phyloP scores from a whole-genome alignment of 164 flowering plant species.

The Magnolia kwangsiensis region DNA sequence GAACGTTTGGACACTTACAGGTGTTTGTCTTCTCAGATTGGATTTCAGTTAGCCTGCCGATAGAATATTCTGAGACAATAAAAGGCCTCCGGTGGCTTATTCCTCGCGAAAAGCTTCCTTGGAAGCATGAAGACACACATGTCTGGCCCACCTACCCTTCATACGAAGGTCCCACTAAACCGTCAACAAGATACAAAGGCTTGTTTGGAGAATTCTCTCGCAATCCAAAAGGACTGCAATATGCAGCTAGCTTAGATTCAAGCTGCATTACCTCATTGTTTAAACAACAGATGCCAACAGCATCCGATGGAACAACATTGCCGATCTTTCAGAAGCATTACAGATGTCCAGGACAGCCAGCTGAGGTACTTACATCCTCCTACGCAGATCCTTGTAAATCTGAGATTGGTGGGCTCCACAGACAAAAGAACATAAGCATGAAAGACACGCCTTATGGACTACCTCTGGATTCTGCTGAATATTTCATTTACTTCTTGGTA shows the following conservation, averaged over 20 bases:
- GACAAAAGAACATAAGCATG: constrained; percentile 21
- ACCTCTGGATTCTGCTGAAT: constrained; percentile 42
- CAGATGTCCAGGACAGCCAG: neutral
- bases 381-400: constrained; percentile 8
- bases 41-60: constrained; percentile 34
- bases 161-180: constrained; percentile 13
- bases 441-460: constrained; percentile 30
- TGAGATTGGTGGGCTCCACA: constrained; percentile 15
- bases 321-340: neutral
- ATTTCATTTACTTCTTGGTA: constrained; percentile 54
- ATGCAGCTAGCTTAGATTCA: constrained; percentile 15
- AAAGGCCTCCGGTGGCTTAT: constrained; percentile 64
- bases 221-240: constrained; percentile 2
- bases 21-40: constrained; percentile 52
- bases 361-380: neutral
- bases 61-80: constrained; percentile 52
- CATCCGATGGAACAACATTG: constrained; percentile 1
- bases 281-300: constrained; percentile 10
- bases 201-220: constrained; percentile 9
- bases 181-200: constrained; percentile 9
- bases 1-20: constrained; percentile 58
- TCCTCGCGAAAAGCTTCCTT: constrained; percentile 54
- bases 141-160: constrained; percentile 26
- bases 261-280: constrained; percentile 16
- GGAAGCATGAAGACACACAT: constrained; percentile 33